phyloP scores from a whole-genome alignment of 2,329 filamentous ascomycete genomes.

The Ustulina deusta region DNA sequence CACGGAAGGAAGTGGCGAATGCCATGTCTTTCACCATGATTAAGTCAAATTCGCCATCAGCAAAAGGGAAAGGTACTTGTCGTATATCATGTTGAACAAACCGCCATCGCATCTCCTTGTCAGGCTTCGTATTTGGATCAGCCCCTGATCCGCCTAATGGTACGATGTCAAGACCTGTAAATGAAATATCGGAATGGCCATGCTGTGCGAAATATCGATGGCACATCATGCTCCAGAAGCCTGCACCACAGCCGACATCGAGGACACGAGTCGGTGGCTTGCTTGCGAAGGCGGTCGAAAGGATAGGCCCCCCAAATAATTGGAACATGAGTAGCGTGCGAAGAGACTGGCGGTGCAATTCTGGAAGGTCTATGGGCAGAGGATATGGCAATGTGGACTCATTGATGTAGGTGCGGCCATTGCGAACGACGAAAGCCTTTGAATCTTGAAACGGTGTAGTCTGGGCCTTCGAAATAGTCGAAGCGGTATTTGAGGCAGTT shows the following conservation, averaged over 20 bases:
- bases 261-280: constrained; percentile 81
- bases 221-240: constrained; percentile 90
- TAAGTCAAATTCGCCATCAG: constrained; percentile 84
- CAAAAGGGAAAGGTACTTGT: constrained; percentile 79
- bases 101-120: constrained; percentile 84
- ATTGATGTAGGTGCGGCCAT: constrained; percentile 85
- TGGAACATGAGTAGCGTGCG: constrained; percentile 84
- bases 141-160: constrained; percentile 68
- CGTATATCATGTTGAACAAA: constrained; percentile 91
- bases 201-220: constrained; percentile 80
- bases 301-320: constrained; percentile 83
- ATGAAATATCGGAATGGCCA: constrained; percentile 77
- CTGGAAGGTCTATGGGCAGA: constrained; percentile 87
- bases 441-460: constrained; percentile 40
- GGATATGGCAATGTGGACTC: constrained; percentile 80
- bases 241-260: constrained; percentile 88
- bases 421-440: constrained; percentile 75
- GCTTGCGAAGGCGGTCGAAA: constrained; percentile 73
- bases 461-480: constrained; percentile 42
- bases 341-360: constrained; percentile 88
- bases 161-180: constrained; percentile 85
- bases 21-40: constrained; percentile 89
- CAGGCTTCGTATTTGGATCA: constrained; percentile 61
- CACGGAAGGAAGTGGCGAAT: constrained; percentile 70
- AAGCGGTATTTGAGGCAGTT: constrained; percentile 43